Base-by-base conservation (phyloP, 345 rosid genomes). In the Eucalyptus sp. region DNA sequence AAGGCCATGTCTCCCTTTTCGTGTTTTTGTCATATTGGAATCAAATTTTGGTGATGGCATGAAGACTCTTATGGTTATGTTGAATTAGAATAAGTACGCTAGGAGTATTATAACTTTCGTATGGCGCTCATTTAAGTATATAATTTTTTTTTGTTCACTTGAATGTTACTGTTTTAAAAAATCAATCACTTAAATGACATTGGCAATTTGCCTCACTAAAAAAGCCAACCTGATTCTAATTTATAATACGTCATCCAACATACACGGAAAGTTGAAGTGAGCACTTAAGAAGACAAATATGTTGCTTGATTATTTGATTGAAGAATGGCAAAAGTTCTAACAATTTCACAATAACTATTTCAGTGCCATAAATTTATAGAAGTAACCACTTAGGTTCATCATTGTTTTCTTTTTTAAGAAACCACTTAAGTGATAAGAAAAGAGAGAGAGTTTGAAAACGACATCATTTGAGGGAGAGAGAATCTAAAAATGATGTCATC, bases 51-150 rank as follows among this genome's bases (percentile, higher is more conserved):
- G 83, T 20, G 48, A 37, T 0, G 29, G 8, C 48, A 41, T 76
- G 84, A 41, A 11, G 29, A 41, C 84, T 76, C 5, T 20, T 37
- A 10, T 37, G 83, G 4, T 41, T 37, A 37, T 0, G 15, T 41
- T 76, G 16, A 41, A 76, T 3, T 0, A 0, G 29, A 56, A 56
- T 56, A 22, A 56, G 0, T 25, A 56, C 1, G 0, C 1, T 56
- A 56, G 13, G 29, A 56, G 3, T 9, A 3, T 0, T 9, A 56
- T 56, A 24, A 56, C 13, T 4, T 56, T 24, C 13, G 0, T 56
- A 4, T 0, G 0, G 0, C 1, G 1, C 13, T 9, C 62, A 56
- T 56, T 56, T 56, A 2, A 56, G 1, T 0, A 24, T 24, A 56
- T 56, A 24, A 24, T 2, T 54, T 8, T 54, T 54, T 56, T 56